These are phyloP conservation scores for Isabelozyma heimii DNA, from an alignment of 805 yeast species.

Conservation along the genomic window DNA sequence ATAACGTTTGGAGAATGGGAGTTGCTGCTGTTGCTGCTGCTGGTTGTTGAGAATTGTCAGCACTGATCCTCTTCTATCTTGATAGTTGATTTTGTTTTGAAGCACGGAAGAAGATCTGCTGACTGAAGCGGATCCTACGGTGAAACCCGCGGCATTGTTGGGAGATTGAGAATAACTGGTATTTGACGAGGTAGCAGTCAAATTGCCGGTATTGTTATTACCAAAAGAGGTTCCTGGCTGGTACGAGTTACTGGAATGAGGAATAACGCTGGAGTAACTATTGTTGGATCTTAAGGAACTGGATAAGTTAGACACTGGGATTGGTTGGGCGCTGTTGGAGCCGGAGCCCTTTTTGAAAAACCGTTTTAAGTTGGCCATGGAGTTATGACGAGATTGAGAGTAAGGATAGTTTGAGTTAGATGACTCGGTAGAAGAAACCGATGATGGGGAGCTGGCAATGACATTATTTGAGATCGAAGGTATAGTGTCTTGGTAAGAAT, in stretches of 20 bases:
- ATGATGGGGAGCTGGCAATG: slow-evolving; percentile 27
- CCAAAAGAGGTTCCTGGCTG: slow-evolving; percentile 16
- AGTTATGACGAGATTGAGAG: slow-evolving; percentile 60
- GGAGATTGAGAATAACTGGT: slow-evolving; percentile 36
- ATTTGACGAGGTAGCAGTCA: slow-evolving; percentile 30
- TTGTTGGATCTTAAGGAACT: slow-evolving; percentile 20
- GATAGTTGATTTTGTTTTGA: slow-evolving; percentile 26
- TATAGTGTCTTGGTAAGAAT: slow-evolving; percentile 25
- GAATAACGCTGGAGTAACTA: slow-evolving; percentile 2
- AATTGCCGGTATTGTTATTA: slow-evolving; percentile 5
- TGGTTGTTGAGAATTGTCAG: slow-evolving; percentile 18
- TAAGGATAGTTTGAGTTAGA: slow-evolving; percentile 9
- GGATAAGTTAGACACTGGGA: slow-evolving; percentile 20
- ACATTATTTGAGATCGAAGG: not conserved
- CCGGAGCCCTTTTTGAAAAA: slow-evolving; percentile 55
- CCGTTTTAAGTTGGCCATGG: slow-evolving; percentile 75
- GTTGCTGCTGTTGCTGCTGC: slow-evolving; percentile 8
- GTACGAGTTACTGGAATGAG: slow-evolving; percentile 1
- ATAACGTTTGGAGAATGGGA: slow-evolving; percentile 49
- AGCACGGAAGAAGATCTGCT: slow-evolving; percentile 28
- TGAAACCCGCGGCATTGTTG: slow-evolving; percentile 9
- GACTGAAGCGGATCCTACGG: slow-evolving; percentile 18
- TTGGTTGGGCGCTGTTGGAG: slow-evolving; percentile 10
- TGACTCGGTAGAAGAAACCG: slow-evolving; percentile 38
- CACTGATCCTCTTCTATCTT: slow-evolving; percentile 37